Evolutionary conservation across 2,329 filamentous ascomycete genomes (phyloP).

Genomic region (Phialophora expanda): DNA sequence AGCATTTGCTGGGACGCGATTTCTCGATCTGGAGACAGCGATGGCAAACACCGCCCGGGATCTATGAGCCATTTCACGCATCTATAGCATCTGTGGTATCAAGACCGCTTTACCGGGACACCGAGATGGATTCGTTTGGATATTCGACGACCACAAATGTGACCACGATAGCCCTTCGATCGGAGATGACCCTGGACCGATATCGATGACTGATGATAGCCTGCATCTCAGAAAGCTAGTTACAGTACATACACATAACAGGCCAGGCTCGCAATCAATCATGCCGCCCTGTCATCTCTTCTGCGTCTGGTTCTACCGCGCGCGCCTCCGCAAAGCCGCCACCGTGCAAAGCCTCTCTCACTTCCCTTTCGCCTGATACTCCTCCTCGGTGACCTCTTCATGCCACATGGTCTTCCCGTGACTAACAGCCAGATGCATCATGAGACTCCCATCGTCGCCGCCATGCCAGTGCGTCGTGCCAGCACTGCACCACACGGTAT

Average conservation of each 20-base stretch:
- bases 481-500: constrained; percentile 49
- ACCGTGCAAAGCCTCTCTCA: background rate
- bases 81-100: background rate
- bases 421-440: constrained; percentile 50
- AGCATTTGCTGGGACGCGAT: background rate
- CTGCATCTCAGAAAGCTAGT: background rate
- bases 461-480: constrained; percentile 56
- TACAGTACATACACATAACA: background rate
- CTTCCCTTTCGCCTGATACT: constrained; percentile 41
- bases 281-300: background rate
- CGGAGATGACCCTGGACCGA: background rate
- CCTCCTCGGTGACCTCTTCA: constrained; percentile 46
- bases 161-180: background rate
- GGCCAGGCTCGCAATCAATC: background rate
- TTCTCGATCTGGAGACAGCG: background rate
- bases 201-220: background rate
- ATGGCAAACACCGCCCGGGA: background rate
- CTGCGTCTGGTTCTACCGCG: background rate
- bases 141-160: background rate
- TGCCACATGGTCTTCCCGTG: constrained; percentile 49
- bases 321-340: background rate
- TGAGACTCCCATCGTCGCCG: constrained; percentile 48
- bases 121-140: background rate
- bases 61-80: background rate
- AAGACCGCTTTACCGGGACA: background rate